phyloP scores from a whole-genome alignment of 768 basidiomycete genomes.

The Suillus spraguei region DNA sequence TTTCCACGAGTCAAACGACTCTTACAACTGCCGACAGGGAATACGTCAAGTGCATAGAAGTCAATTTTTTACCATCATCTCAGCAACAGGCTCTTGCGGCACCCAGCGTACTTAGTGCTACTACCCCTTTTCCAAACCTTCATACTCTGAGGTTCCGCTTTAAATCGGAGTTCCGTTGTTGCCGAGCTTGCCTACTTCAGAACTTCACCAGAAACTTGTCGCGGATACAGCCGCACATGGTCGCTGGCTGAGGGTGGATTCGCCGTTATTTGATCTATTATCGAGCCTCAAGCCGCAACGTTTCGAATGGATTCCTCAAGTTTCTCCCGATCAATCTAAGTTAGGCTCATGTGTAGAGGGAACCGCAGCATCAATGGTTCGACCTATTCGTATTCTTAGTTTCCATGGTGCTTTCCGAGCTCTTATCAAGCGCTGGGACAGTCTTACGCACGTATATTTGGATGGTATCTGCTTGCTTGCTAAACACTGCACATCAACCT shows the following conservation, averaged over 20 bases:
- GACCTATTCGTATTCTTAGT: slow-evolving; percentile 2
- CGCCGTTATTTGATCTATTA: slow-evolving; percentile 12
- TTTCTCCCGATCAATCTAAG: not conserved
- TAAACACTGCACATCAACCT: not conserved
- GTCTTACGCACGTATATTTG: slow-evolving; percentile 9
- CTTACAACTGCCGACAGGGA: not conserved
- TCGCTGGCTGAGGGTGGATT: slow-evolving; percentile 6
- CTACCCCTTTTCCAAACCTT: slow-evolving; percentile 6
- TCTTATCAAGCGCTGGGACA: slow-evolving; percentile 10
- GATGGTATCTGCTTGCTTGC: slow-evolving; percentile 11
- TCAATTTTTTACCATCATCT: slow-evolving; percentile 11
- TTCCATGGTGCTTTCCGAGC: slow-evolving; percentile 1
- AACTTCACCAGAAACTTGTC: slow-evolving; percentile 1
- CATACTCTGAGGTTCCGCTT: slow-evolving; percentile 10
- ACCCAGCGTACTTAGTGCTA: slow-evolving; percentile 2
- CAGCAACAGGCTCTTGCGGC: not conserved
- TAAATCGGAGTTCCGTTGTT: not conserved
- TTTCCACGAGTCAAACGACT: not conserved
- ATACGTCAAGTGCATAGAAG: slow-evolving; percentile 9
- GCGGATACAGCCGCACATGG: not conserved
- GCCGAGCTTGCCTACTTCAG: not conserved
- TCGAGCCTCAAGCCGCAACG: slow-evolving; percentile 4
- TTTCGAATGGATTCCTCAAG: slow-evolving; percentile 11
- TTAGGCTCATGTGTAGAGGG: not conserved
- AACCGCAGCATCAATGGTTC: not conserved